A percentile compares a stretch with the other conserved stretches of the same genome.
Conservation (phyloP, 805 yeast genomes). For the Pichia manshurica region DNA sequence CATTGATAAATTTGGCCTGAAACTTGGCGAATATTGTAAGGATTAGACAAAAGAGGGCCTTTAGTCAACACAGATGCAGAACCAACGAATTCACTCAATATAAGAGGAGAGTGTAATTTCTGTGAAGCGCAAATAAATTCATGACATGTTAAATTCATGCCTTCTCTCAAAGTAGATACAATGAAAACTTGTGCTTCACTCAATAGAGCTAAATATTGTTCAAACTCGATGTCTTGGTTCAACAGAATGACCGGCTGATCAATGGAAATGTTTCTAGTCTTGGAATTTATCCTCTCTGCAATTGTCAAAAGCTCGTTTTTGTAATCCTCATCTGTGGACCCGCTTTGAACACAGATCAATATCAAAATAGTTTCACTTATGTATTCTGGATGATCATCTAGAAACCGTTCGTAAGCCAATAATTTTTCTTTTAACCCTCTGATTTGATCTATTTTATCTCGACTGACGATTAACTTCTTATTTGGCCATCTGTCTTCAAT, state of each 20-base stretch:
- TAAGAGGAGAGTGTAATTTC: slow-evolving; percentile 69
- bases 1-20: slow-evolving; percentile 58
- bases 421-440: slow-evolving; percentile 87
- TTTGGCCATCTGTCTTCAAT: slow-evolving; percentile 75
- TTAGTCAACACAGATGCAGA: slow-evolving; percentile 71
- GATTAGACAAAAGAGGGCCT: slow-evolving; percentile 77
- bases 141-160: slow-evolving; percentile 94
- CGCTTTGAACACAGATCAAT: slow-evolving; percentile 69
- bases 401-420: slow-evolving; percentile 76
- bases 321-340: slow-evolving; percentile 49
- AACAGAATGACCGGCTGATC: slow-evolving; percentile 81
- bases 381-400: slow-evolving; percentile 65
- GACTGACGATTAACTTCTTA: slow-evolving; percentile 68
- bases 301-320: slow-evolving; percentile 71
- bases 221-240: slow-evolving; percentile 83
- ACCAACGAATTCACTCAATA: slow-evolving; percentile 91
- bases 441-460: slow-evolving; percentile 83
- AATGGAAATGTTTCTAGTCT: slow-evolving; percentile 63
- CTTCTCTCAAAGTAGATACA: slow-evolving; percentile 91
- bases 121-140: slow-evolving; percentile 78
- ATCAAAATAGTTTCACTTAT: slow-evolving; percentile 67
- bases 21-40: slow-evolving; percentile 76
- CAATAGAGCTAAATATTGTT: slow-evolving; percentile 81
- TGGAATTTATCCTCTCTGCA: slow-evolving; percentile 79
- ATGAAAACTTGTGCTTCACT: slow-evolving; percentile 83